Conservation (phyloP, 2,329 filamentous ascomycete species). For the Hypoxylon sp. region DNA sequence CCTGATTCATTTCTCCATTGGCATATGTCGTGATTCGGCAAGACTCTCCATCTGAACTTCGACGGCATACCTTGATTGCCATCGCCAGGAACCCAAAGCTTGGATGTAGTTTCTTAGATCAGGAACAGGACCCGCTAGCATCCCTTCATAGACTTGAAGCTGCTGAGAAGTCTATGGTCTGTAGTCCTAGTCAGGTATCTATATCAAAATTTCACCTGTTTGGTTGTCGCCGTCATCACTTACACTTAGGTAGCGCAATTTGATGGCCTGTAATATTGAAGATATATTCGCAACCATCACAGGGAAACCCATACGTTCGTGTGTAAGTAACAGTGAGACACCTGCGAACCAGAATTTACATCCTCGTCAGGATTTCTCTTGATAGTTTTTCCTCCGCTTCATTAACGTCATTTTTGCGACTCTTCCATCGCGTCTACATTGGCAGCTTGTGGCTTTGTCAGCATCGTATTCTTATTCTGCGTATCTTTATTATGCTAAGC, state of each 20-base stretch:
- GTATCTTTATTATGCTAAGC: slow-evolving; percentile 11
- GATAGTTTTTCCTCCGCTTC: too few relatives aligned
- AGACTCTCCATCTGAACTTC: slow-evolving; percentile 10
- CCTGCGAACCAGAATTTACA: not conserved
- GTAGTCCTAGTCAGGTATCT: slow-evolving; percentile 13
- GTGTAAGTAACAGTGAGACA: not conserved
- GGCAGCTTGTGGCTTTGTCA: slow-evolving; percentile 15
- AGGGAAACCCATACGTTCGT: not conserved
- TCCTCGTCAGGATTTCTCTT: not conserved
- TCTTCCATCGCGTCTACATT: slow-evolving; percentile 9
- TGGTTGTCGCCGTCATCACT: not conserved
- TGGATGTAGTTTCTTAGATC: slow-evolving; percentile 13
- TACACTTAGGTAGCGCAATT: slow-evolving; percentile 8
- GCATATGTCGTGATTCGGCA: slow-evolving; percentile 11
- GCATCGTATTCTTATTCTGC: slow-evolving; percentile 8
- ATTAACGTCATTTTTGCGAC: slow-evolving; percentile 1
- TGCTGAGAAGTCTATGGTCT: slow-evolving; percentile 8
- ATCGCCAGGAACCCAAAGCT: slow-evolving; percentile 21
- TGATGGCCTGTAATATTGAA: slow-evolving; percentile 2
- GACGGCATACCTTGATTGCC: slow-evolving; percentile 18
- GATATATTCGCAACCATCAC: not conserved
- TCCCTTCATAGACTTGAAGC: slow-evolving; percentile 25
- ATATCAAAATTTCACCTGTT: not conserved
- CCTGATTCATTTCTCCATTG: slow-evolving; percentile 15
- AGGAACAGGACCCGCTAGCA: slow-evolving; percentile 37